phyloP scores from a whole-genome alignment of 1,284 basidiomycete genomes.

The Cryptococcus sp. region DNA sequence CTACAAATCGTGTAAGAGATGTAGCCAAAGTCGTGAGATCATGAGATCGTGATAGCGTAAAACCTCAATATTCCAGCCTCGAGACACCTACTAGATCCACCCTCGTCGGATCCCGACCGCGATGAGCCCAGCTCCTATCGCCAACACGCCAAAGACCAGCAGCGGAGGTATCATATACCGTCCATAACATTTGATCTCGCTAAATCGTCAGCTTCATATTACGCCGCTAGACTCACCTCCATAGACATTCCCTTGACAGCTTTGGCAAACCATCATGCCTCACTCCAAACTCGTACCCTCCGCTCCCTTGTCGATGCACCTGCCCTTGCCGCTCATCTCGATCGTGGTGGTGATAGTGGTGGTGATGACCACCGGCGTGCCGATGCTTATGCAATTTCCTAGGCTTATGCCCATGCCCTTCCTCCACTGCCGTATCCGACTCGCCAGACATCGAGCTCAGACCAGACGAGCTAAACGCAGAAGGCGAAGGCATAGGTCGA shows the following conservation, averaged over 20 bases:
- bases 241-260: constrained; percentile 16
- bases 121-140: constrained; percentile 10
- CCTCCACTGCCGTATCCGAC: background rate
- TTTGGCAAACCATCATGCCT: constrained; percentile 14
- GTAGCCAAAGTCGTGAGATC: too few species aligned
- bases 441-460: constrained; percentile 1
- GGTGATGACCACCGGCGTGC: background rate
- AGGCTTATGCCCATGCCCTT: background rate
- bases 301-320: background rate
- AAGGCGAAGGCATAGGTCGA: background rate
- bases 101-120: constrained; percentile 12
- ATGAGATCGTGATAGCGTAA: too few species aligned
- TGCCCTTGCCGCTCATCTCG: background rate
- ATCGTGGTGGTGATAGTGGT: background rate
- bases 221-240: constrained; percentile 15
- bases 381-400: background rate
- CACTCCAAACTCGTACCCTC: background rate
- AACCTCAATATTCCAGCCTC: too few species aligned
- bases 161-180: constrained; percentile 18
- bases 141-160: constrained; percentile 18
- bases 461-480: background rate
- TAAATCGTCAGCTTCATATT: constrained; percentile 8
- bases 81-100: constrained; percentile 7
- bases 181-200: constrained; percentile 24
- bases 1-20: too few species aligned